A percentile compares a stretch with the other conserved stretches of the same genome.
Evolutionary conservation across 2,329 filamentous ascomycete genomes (phyloP).

Genomic region (Xylaria sp.): DNA sequence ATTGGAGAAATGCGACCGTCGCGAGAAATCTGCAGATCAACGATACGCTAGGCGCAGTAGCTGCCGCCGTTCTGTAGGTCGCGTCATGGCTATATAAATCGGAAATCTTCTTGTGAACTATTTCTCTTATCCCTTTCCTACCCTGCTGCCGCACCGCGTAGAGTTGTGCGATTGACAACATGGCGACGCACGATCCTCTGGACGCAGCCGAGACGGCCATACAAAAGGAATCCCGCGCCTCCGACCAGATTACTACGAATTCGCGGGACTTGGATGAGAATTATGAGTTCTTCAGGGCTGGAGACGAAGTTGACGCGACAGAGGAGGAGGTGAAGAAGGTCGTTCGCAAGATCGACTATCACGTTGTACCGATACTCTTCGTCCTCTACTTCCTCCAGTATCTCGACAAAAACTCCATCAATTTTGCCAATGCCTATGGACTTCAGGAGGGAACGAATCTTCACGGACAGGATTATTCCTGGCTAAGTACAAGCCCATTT

Average conservation of each 20-base stretch:
- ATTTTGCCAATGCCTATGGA: constrained; percentile 62
- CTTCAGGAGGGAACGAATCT: constrained; percentile 59
- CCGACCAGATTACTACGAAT: constrained; percentile 34
- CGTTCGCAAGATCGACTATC: constrained; percentile 48
- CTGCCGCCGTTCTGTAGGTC: neutral
- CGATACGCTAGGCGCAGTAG: constrained; percentile 5
- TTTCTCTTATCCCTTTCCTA: neutral
- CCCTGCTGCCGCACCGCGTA: constrained; percentile 1
- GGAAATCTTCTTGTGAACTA: neutral
- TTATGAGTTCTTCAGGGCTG: constrained; percentile 46
- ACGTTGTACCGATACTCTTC: constrained; percentile 47
- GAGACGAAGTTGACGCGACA: constrained; percentile 41
- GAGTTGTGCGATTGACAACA: constrained; percentile 22
- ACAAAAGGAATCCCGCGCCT: constrained; percentile 12
- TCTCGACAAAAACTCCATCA: constrained; percentile 56
- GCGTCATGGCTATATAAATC: constrained; percentile 25
- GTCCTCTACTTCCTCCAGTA: constrained; percentile 50
- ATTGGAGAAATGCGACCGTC: constrained; percentile 15
- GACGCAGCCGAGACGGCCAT: constrained; percentile 22
- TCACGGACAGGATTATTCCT: constrained; percentile 60
- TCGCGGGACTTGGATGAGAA: constrained; percentile 47
- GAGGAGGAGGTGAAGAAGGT: constrained; percentile 45
- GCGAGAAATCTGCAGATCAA: constrained; percentile 16
- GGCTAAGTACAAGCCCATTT: constrained; percentile 52
- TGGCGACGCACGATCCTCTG: constrained; percentile 30